Percentiles rank a stretch among this genome's conserved stretches.
phyloP scores from a whole-genome alignment of 345 rosid species.

The Pseudoturritis turrita region DNA sequence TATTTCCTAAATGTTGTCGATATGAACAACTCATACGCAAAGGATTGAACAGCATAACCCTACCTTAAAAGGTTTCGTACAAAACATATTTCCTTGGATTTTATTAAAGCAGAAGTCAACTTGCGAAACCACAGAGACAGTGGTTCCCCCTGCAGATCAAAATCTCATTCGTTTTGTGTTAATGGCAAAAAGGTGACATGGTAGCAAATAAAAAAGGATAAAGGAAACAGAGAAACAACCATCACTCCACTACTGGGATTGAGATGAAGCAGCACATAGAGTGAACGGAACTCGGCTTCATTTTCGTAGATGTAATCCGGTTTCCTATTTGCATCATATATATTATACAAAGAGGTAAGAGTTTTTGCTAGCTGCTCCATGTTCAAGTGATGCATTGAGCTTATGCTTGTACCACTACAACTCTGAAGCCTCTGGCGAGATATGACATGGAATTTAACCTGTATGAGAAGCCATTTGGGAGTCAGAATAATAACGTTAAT shows the following conservation, averaged over 20 bases:
- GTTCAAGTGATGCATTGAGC: conserved; percentile 71
- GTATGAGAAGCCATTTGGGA: conserved; percentile 13
- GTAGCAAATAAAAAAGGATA: conserved; percentile 5
- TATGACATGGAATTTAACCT: conserved; percentile 80
- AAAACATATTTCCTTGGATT: conserved; percentile 71
- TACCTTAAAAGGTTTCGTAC: conserved; percentile 71
- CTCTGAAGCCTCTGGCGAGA: conserved; percentile 69
- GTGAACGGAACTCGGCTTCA: conserved; percentile 75
- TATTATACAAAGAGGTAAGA: conserved; percentile 60
- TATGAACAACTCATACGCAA: neutral
- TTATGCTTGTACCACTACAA: conserved; percentile 37
- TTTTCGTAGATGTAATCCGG: conserved; percentile 36
- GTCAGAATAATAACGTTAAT: conserved; percentile 1
- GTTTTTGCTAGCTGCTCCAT: conserved; percentile 88
- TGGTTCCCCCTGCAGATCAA: conserved; percentile 70
- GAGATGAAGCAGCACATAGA: conserved; percentile 80
- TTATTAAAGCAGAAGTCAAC: conserved; percentile 47
- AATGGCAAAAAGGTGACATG: conserved; percentile 8
- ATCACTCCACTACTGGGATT: conserved; percentile 45
- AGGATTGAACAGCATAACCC: neutral
- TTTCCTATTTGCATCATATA: conserved; percentile 63
- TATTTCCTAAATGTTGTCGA: neutral
- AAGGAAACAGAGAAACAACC: conserved; percentile 43
- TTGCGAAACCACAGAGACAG: conserved; percentile 79
- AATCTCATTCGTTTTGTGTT: conserved; percentile 9